Conservation (phyloP, 768 basidiomycete genomes). For the Boletus patriciae region DNA sequence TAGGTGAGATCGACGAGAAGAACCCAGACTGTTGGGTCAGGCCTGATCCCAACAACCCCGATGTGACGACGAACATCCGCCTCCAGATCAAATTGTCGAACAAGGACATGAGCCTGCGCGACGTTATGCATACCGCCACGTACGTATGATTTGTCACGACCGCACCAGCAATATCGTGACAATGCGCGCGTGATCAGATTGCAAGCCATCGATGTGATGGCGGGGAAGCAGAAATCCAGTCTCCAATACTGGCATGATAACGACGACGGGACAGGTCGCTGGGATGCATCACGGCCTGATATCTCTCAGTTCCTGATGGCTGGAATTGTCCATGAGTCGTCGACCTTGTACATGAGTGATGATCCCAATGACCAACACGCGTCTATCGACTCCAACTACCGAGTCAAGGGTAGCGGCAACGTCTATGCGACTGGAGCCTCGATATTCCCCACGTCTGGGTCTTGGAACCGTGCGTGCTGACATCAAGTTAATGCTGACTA, state of each 20-base stretch:
- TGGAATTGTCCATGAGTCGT: conserved; percentile 5
- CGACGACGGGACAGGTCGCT: not conserved
- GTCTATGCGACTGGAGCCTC: conserved; percentile 21
- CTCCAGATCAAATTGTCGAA: conserved; percentile 12
- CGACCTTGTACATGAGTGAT: conserved; percentile 12
- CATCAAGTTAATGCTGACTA: too few species aligned
- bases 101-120: conserved; percentile 2
- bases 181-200: not conserved
- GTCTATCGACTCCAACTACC: conserved; percentile 17
- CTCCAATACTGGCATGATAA: conserved; percentile 11
- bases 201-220: not conserved
- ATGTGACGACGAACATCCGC: conserved; percentile 10
- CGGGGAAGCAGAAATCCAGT: not conserved
- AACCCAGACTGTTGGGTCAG: not conserved
- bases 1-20: conserved; percentile 7
- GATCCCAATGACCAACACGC: not conserved
- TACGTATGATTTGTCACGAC: not conserved
- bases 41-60: conserved; percentile 1
- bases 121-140: conserved; percentile 11
- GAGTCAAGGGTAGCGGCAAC: conserved; percentile 14
- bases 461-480: conserved; percentile 17
- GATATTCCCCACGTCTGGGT: conserved; percentile 18
- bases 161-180: not conserved
- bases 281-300: not conserved
- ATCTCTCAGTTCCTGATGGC: not conserved